Percentiles rank a stretch among this genome's conserved stretches.
Conservation (phyloP, 306 rosid genomes). For the Castanospermum australe region DNA sequence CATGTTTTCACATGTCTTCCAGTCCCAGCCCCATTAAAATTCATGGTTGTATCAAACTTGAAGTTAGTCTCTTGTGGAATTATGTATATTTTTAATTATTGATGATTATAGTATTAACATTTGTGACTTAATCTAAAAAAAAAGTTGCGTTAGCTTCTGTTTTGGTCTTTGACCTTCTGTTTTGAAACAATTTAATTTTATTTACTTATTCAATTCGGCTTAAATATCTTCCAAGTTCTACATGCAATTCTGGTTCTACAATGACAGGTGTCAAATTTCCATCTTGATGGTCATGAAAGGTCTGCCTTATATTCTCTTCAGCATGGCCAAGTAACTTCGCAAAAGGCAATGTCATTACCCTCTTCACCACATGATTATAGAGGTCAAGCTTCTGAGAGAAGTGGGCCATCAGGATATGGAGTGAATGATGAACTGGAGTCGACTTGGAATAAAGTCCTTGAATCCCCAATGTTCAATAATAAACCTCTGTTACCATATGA, state of each 20-base stretch:
- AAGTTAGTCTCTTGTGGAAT: neutral
- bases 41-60: neutral
- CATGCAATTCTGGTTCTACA: slow-evolving; percentile 23
- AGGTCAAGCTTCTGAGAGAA: slow-evolving; percentile 60
- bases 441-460: slow-evolving; percentile 85
- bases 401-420: slow-evolving; percentile 52
- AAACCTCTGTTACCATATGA: slow-evolving; percentile 80
- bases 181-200: no score
- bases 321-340: slow-evolving; percentile 58
- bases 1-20: neutral
- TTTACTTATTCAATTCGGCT: slow-evolving; percentile 16
- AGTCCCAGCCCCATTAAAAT: neutral
- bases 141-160: slow-evolving; percentile 9
- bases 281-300: slow-evolving; percentile 43
- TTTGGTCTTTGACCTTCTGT: neutral
- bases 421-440: slow-evolving; percentile 63
- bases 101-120: neutral
- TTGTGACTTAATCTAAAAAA: neutral
- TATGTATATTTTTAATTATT: neutral
- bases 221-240: neutral
- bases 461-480: slow-evolving; percentile 67
- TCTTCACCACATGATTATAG: slow-evolving; percentile 89
- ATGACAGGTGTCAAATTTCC: slow-evolving; percentile 38
- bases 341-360: slow-evolving; percentile 90
- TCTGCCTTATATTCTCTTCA: slow-evolving; percentile 35